Conservation (phyloP, 164 flowering plant species). For the Paratinospora sagittata region DNA sequence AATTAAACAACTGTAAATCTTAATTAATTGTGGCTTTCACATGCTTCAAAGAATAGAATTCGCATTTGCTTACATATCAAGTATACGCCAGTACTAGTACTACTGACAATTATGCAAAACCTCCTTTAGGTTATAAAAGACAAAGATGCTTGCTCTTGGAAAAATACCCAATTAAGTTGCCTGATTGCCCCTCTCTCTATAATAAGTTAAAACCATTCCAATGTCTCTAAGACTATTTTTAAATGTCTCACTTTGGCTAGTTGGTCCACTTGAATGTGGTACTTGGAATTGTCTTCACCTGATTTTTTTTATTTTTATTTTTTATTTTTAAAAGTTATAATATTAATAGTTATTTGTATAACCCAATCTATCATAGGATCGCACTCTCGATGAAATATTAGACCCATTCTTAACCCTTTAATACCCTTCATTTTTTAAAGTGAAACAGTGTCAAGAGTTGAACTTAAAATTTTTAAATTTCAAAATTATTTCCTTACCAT, state of each 20-base stretch:
- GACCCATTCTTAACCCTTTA: too few species aligned
- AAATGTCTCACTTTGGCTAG: neutral
- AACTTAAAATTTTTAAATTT: too few species aligned
- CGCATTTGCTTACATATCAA: neutral
- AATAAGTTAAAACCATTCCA: neutral
- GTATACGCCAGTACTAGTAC: neutral
- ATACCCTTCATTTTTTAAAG: too few species aligned
- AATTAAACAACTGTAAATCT: neutral
- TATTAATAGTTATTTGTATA: too few species aligned
- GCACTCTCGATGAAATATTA: too few species aligned
- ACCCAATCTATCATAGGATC: too few species aligned
- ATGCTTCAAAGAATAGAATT: slow-evolving; percentile 8
- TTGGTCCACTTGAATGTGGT: neutral
- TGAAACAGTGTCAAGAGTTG: too few species aligned
- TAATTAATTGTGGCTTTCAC: slow-evolving; percentile 14
- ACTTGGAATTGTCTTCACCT: neutral
- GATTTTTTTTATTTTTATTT: too few species aligned
- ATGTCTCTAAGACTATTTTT: neutral
- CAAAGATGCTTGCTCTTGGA: neutral
- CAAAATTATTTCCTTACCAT: too few species aligned
- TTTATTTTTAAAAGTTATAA: too few species aligned
- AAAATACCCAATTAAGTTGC: slow-evolving; percentile 2
- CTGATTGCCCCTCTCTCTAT: neutral
- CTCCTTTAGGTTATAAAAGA: neutral
- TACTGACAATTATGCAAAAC: neutral